Evolutionary conservation across 192 early-diverging fungal genomes (phyloP).

Genomic region (Coemansia aciculifera): DNA sequence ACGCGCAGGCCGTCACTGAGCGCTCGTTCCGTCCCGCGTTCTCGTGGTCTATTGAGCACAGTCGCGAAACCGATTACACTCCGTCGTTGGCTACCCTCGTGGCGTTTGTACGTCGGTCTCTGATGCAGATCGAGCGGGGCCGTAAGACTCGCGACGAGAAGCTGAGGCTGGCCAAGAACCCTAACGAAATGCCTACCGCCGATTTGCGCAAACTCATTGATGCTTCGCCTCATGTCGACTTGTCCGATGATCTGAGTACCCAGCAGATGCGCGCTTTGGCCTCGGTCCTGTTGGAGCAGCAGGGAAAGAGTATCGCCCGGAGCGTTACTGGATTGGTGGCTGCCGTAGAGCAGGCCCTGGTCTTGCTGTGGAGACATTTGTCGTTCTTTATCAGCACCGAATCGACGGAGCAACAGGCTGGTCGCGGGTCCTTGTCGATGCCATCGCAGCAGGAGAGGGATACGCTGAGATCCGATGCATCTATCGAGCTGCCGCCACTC

Average conservation of each 20-base stretch:
- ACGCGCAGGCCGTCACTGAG: conserved; percentile 52
- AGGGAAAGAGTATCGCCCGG: conserved; percentile 43
- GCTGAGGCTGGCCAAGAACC: conserved; percentile 31
- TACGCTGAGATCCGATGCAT: conserved; percentile 35
- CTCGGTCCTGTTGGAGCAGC: conserved; percentile 37
- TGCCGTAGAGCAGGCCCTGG: conserved; percentile 59
- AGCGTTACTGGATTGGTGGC: conserved; percentile 50
- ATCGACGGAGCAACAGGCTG: background rate
- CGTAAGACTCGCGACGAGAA: conserved; percentile 39
- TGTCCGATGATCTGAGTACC: conserved; percentile 31
- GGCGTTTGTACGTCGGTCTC: conserved; percentile 36
- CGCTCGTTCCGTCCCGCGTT: conserved; percentile 45
- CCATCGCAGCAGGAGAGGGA: conserved; percentile 39
- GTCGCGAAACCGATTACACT: conserved; percentile 50
- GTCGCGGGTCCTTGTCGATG: conserved; percentile 13
- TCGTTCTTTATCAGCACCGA: conserved; percentile 50
- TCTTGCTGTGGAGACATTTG: conserved; percentile 75
- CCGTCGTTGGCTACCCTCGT: conserved; percentile 52
- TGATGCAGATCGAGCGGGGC: conserved; percentile 35
- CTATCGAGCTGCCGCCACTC: conserved; percentile 45
- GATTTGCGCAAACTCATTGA: conserved; percentile 41
- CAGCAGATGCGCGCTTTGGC: conserved; percentile 51
- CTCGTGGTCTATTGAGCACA: conserved; percentile 53
- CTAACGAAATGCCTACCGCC: conserved; percentile 38
- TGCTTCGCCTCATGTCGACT: conserved; percentile 32